These are phyloP conservation scores for Wickerhamiella allomyrinae DNA, from an alignment of 805 yeast species.

Conservation along the genomic window DNA sequence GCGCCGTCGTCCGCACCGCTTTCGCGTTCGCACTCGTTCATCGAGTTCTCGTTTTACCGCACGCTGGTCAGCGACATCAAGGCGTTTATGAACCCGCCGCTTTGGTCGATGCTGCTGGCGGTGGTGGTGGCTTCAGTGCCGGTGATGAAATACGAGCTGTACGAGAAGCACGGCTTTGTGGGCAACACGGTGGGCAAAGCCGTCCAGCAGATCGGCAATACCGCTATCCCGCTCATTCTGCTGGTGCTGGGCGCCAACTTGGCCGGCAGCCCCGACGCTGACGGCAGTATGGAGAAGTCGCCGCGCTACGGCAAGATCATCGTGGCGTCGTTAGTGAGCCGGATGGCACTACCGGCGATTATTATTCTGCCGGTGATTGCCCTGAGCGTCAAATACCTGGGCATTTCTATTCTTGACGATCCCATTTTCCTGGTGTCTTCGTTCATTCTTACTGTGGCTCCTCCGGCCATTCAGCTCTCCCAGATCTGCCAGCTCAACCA, in stretches of 20 bases:
- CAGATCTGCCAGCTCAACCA: constrained; percentile 50
- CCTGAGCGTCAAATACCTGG: constrained; percentile 35
- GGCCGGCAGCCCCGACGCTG: constrained; percentile 40
- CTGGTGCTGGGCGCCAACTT: constrained; percentile 49
- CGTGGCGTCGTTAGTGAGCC: constrained; percentile 37
- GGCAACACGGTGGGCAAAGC: constrained; percentile 40
- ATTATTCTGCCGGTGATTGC: constrained; percentile 41
- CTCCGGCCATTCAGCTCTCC: constrained; percentile 55
- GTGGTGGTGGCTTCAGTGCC: constrained; percentile 46
- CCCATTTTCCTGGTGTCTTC: constrained; percentile 49
- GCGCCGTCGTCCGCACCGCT: background rate
- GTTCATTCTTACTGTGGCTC: constrained; percentile 44
- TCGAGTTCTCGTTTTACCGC: background rate
- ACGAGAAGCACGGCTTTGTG: constrained; percentile 30
- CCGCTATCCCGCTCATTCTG: constrained; percentile 47
- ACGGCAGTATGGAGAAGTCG: constrained; percentile 15
- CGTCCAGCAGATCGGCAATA: constrained; percentile 38
- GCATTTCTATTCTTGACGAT: constrained; percentile 34
- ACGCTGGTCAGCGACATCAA: constrained; percentile 12
- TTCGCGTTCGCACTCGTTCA: background rate
- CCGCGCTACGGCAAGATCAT: constrained; percentile 34
- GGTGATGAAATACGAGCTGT: constrained; percentile 32
- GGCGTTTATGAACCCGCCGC: constrained; percentile 48
- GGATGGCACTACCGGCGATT: constrained; percentile 48
- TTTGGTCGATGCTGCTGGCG: constrained; percentile 49